These are phyloP conservation scores for Rhynchospora tenuis DNA, from an alignment of 176 grass and related monocot species.

Conservation along the genomic window DNA sequence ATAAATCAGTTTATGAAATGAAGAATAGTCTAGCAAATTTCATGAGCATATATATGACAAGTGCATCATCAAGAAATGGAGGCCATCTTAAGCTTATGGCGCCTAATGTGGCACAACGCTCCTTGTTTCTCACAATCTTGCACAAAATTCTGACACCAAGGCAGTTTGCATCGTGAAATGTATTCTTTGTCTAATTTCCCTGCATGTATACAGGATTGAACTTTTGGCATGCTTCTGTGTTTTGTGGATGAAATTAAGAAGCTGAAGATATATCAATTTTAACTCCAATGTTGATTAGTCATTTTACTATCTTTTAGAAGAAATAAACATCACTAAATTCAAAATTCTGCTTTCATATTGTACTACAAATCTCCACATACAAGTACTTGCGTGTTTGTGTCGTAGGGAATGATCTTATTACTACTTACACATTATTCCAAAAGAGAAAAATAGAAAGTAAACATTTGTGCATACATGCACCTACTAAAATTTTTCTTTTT, in stretches of 20 bases:
- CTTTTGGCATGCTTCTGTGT: neutral
- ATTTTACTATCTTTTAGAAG: neutral
- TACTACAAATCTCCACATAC: neutral
- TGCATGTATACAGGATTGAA: neutral
- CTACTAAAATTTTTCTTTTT: neutral
- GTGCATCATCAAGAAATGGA: neutral
- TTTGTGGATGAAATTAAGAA: neutral
- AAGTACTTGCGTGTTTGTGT: neutral
- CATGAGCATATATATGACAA: neutral
- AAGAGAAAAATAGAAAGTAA: neutral
- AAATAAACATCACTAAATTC: neutral
- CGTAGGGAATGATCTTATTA: neutral
- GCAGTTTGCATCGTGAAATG: neutral
- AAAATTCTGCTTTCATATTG: neutral
- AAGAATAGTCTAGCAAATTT: neutral
- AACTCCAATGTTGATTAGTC: neutral
- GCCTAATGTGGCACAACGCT: neutral
- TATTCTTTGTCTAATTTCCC: neutral
- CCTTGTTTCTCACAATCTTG: slow-evolving; percentile 3
- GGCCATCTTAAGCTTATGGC: neutral
- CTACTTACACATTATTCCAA: neutral
- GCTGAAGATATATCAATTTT: neutral
- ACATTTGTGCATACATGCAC: neutral
- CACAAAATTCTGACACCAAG: slow-evolving; percentile 8
- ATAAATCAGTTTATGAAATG: slow-evolving; percentile 15